These are phyloP conservation scores for Microdochium nivale DNA, from an alignment of 2,329 filamentous ascomycete species.

Conservation along the genomic window DNA sequence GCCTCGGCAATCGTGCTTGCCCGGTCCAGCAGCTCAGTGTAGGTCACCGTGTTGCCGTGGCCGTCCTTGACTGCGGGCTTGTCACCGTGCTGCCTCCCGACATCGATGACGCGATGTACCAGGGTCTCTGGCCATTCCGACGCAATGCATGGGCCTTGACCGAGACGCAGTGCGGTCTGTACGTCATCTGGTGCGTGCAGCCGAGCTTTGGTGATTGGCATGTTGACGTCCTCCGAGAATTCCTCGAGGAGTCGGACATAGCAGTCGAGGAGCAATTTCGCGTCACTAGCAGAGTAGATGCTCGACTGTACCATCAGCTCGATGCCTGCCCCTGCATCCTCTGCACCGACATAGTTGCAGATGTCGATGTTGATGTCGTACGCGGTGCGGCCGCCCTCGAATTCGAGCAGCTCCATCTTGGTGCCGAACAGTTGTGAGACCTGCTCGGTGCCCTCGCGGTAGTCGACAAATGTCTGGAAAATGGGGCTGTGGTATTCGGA, in stretches of 20 bases:
- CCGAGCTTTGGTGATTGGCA: not conserved
- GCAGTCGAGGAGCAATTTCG: conserved; percentile 6
- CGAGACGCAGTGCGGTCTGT: not conserved
- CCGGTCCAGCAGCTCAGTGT: conserved; percentile 19
- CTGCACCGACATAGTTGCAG: conserved; percentile 3
- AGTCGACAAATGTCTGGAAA: conserved; percentile 39
- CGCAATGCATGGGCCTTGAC: not conserved
- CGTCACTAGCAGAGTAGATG: conserved; percentile 9
- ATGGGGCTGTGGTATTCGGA: conserved; percentile 29
- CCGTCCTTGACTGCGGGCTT: conserved; percentile 7
- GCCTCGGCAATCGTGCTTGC: conserved; percentile 22
- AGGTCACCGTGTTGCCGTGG: conserved; percentile 15
- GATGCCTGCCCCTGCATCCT: conserved; percentile 5
- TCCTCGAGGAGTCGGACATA: conserved; percentile 7
- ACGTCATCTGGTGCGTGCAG: not conserved
- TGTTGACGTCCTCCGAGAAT: conserved; percentile 1
- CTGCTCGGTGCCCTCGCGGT: conserved; percentile 22
- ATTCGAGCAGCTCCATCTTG: conserved; percentile 7
- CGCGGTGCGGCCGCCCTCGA: conserved; percentile 8
- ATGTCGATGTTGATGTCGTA: conserved; percentile 12
- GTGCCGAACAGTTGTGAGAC: no score
- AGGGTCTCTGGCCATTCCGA: conserved; percentile 9
- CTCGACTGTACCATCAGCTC: conserved; percentile 7
- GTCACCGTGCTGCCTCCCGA: not conserved
- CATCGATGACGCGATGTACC: conserved; percentile 7